Conservation (phyloP, 108 stramenopile genomes). For the Skeletonema tropicum region DNA sequence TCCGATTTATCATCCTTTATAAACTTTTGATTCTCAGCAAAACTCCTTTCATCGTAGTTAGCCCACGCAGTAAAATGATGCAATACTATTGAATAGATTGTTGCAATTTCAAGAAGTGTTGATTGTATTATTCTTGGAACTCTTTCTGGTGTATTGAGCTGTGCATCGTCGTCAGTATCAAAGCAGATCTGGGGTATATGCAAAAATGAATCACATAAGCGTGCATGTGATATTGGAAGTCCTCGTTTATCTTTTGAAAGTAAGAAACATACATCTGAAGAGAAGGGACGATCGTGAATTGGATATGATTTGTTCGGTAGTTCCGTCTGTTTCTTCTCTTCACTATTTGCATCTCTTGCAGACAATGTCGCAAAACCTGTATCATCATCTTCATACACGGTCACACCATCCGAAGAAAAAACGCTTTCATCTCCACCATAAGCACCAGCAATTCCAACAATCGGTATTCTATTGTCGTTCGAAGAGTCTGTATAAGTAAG, state of each 20-base stretch:
- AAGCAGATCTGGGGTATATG: slow-evolving; percentile 72
- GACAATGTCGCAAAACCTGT: slow-evolving; percentile 26
- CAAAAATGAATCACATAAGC: slow-evolving; percentile 66
- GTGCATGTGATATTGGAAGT: slow-evolving; percentile 60
- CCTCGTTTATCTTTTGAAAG: slow-evolving; percentile 53
- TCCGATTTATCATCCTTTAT: slow-evolving; percentile 36
- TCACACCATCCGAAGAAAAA: slow-evolving; percentile 31
- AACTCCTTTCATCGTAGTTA: slow-evolving; percentile 45
- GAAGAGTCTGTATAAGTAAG: background rate
- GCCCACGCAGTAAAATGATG: slow-evolving; percentile 76
- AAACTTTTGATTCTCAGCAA: slow-evolving; percentile 50
- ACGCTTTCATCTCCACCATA: slow-evolving; percentile 49
- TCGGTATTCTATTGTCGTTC: slow-evolving; percentile 7
- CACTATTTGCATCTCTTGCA: background rate
- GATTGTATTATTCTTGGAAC: slow-evolving; percentile 17
- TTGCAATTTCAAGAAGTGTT: slow-evolving; percentile 60
- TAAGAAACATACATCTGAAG: slow-evolving; percentile 41
- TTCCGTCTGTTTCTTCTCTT: background rate
- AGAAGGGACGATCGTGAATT: slow-evolving; percentile 37
- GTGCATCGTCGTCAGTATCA: slow-evolving; percentile 17
- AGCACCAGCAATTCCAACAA: slow-evolving; percentile 54
- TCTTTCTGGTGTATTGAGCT: background rate
- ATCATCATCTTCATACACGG: slow-evolving; percentile 29
- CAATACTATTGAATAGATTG: slow-evolving; percentile 69
- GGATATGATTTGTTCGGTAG: slow-evolving; percentile 33